Percentiles rank a stretch among this genome's conserved stretches.
Conservation (phyloP, 78 protist genomes). For the Dictyostelium purpureum region DNA sequence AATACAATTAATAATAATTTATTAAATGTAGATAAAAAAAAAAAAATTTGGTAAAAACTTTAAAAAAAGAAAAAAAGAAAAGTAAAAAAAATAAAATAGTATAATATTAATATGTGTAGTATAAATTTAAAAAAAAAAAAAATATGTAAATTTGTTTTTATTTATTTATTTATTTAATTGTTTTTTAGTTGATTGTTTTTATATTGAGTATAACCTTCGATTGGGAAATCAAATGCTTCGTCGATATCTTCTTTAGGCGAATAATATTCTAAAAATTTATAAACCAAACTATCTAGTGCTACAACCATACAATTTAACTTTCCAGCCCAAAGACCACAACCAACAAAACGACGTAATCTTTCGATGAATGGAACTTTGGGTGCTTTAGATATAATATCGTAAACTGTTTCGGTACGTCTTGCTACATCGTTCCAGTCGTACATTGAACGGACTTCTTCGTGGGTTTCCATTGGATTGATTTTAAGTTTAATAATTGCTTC, state of each 20-base stretch:
- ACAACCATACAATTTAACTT: slow-evolving; percentile 81
- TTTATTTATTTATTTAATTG: neutral
- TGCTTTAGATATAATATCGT: slow-evolving; percentile 33
- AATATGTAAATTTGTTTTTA: neutral
- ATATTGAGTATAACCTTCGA: slow-evolving; percentile 3
- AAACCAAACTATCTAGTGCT: slow-evolving; percentile 47
- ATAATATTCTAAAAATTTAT: slow-evolving; percentile 61
- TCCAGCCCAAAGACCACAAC: slow-evolving; percentile 85
- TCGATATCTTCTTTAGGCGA: slow-evolving; percentile 65
- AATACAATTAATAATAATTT: neutral
- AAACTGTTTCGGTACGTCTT: slow-evolving; percentile 85
- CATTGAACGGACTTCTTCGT: slow-evolving; percentile 55
- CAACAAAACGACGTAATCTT: slow-evolving; percentile 65
- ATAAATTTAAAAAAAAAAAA: neutral
- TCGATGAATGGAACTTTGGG: slow-evolving; percentile 68
- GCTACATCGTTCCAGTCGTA: slow-evolving; percentile 93
- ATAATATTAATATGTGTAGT: neutral
- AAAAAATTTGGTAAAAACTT: no score
- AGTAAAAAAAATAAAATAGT: neutral
- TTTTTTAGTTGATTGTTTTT: neutral
- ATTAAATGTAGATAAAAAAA: neutral
- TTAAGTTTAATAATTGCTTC: neutral
- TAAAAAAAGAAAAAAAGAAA: no score
- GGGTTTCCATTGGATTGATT: slow-evolving; percentile 25
- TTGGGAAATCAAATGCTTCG: slow-evolving; percentile 69